Conservation (phyloP, 2,329 filamentous ascomycete genomes). For the Pyrenophora teres region DNA sequence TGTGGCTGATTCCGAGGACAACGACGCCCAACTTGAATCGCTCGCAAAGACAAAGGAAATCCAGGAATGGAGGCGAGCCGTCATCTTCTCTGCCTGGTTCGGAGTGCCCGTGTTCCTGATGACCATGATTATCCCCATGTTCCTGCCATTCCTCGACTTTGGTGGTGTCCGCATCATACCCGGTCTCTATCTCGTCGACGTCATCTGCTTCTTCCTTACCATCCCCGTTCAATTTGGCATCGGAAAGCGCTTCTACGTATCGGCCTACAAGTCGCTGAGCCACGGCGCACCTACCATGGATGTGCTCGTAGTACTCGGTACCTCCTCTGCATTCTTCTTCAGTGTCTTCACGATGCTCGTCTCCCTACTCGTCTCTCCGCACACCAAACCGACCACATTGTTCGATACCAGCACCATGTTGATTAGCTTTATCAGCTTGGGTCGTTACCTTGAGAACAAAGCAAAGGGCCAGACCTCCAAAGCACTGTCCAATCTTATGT, state of each 20-base stretch:
- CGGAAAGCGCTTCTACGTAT: constrained; percentile 89
- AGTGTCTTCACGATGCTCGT: constrained; percentile 86
- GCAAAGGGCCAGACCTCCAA: constrained; percentile 97
- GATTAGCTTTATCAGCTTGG: constrained; percentile 91
- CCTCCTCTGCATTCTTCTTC: constrained; percentile 95
- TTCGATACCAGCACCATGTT: constrained; percentile 99
- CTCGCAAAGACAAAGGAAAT: constrained; percentile 96
- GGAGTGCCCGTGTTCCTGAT: constrained; percentile 89
- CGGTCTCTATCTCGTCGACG: constrained; percentile 85
- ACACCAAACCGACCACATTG: constrained; percentile 81
- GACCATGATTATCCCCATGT: constrained; percentile 94
- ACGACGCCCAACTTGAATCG: constrained; percentile 94
- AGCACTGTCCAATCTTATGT: constrained; percentile 92
- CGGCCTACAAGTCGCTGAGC: constrained; percentile 89
- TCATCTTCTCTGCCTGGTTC: constrained; percentile 76
- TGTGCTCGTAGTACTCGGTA: constrained; percentile 90
- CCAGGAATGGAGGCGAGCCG: constrained; percentile 85
- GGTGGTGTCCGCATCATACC: constrained; percentile 69
- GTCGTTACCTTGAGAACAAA: constrained; percentile 88
- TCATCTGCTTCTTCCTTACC: constrained; percentile 81
- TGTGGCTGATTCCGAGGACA: constrained; percentile 89
- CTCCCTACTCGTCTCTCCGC: constrained; percentile 74
- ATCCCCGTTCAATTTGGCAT: constrained; percentile 96
- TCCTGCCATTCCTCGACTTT: constrained; percentile 74
- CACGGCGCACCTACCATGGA: constrained; percentile 97